Evolutionary conservation across 164 flowering plant species (phyloP).

Genomic region (Sedum album): DNA sequence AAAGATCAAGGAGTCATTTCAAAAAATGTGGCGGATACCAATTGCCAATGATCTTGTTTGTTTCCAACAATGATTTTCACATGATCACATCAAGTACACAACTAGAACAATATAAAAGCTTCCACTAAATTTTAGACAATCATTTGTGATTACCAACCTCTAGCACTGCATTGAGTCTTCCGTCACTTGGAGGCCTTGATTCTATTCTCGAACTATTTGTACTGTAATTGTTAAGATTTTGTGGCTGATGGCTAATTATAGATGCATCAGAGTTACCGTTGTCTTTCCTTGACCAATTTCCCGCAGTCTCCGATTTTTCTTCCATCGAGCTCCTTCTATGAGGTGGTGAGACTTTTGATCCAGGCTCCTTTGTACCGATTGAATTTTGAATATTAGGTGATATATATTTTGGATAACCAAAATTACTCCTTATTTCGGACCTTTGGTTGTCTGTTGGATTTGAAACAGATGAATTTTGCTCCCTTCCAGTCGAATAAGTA

Average conservation of each 20-base stretch:
- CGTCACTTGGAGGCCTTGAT: constrained; percentile 47
- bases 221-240: constrained; percentile 28
- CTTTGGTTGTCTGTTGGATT: constrained; percentile 43
- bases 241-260: constrained; percentile 37
- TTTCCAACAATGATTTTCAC: not conserved
- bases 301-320: constrained; percentile 61
- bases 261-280: constrained; percentile 29
- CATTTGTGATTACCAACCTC: constrained; percentile 43
- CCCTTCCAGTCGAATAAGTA: constrained; percentile 32
- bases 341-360: constrained; percentile 80
- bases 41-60: not conserved
- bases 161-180: constrained; percentile 66
- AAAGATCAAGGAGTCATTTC: not conserved
- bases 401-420: constrained; percentile 31
- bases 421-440: constrained; percentile 32
- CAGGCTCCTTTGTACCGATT: constrained; percentile 52
- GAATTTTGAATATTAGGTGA: constrained; percentile 32
- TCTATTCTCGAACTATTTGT: constrained; percentile 36
- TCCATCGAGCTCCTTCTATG: constrained; percentile 64
- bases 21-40: not conserved
- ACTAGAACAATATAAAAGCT: not conserved
- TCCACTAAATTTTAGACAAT: not conserved
- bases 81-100: too few species aligned
- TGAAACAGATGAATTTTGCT: constrained; percentile 36
- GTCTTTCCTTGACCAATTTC: constrained; percentile 48